Conservation (phyloP, 345 rosid species). For the Gossypium bickii region DNA sequence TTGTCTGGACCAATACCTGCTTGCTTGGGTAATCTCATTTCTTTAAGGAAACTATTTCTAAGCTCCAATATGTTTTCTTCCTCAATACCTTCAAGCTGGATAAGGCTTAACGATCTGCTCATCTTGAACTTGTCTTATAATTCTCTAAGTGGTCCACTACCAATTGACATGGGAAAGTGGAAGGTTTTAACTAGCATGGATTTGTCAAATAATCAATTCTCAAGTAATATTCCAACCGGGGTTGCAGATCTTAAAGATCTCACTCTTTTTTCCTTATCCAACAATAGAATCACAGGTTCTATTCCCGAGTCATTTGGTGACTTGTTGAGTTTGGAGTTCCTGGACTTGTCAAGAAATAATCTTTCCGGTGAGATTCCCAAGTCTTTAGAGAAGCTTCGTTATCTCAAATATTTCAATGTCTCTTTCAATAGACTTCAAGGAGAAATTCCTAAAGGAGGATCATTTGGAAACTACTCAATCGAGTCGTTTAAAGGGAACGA, state of each 20-base stretch:
- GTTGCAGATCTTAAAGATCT: too few relatives aligned
- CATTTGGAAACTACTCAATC: conserved; percentile 22
- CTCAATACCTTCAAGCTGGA: conserved; percentile 15
- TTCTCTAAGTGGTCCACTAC: too few relatives aligned
- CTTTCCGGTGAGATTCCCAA: conserved; percentile 22
- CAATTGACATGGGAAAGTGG: conserved; percentile 4
- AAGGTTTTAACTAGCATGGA: conserved; percentile 6
- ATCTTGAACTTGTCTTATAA: conserved; percentile 16
- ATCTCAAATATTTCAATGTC: conserved; percentile 6
- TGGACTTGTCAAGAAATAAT: conserved; percentile 23
- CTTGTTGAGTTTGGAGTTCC: conserved; percentile 12
- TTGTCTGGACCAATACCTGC: too few relatives aligned
- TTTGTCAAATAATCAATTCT: conserved; percentile 18
- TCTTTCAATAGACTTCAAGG: conserved; percentile 23
- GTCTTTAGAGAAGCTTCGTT: conserved; percentile 9
- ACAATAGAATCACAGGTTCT: too few relatives aligned
- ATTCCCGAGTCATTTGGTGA: background rate
- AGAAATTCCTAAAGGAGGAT: conserved; percentile 16
- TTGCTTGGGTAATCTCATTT: background rate
- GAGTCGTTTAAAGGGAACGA: conserved; percentile 10
- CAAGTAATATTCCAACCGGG: too few relatives aligned
- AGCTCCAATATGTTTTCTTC: conserved; percentile 6
- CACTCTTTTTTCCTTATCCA: too few relatives aligned
- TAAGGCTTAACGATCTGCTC: conserved; percentile 10
- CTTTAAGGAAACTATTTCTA: background rate